phyloP scores from a whole-genome alignment of 768 basidiomycete species.

The Suillus tomentosus region DNA sequence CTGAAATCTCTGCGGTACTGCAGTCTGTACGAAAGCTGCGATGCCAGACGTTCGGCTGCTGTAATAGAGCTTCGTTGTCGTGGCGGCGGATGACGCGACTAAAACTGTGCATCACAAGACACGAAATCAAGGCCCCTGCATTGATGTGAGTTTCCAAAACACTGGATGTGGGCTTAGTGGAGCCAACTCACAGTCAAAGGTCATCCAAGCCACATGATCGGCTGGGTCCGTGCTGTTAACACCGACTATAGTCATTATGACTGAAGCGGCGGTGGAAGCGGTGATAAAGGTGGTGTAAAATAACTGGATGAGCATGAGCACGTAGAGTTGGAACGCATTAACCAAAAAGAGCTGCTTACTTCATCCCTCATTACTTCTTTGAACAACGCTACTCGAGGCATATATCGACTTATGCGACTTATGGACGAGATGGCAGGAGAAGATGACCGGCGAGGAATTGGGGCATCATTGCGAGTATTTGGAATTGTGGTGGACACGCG shows the following conservation, averaged over 20 bases:
- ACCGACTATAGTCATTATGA: slow-evolving; percentile 51
- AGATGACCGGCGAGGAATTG: slow-evolving; percentile 17
- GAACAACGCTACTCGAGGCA: slow-evolving; percentile 56
- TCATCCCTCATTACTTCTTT: slow-evolving; percentile 62
- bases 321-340: not conserved
- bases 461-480: slow-evolving; percentile 16
- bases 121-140: slow-evolving; percentile 56
- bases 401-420: slow-evolving; percentile 48
- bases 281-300: slow-evolving; percentile 58
- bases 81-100: slow-evolving; percentile 60
- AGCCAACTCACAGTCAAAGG: slow-evolving; percentile 49
- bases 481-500: slow-evolving; percentile 20
- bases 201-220: slow-evolving; percentile 53
- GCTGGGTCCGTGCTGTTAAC: slow-evolving; percentile 48
- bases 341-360: slow-evolving; percentile 39
- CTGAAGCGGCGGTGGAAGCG: slow-evolving; percentile 47
- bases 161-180: slow-evolving; percentile 1
- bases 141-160: slow-evolving; percentile 15
- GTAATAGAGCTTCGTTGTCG: slow-evolving; percentile 56
- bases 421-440: slow-evolving; percentile 34
- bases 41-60: slow-evolving; percentile 47
- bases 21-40: slow-evolving; percentile 34
- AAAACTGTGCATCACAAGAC: slow-evolving; percentile 61
- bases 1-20: slow-evolving; percentile 12
- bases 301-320: slow-evolving; percentile 36